Evolutionary conservation across 2,329 filamentous ascomycete genomes (phyloP).

Genomic region (Penicillium sp.): DNA sequence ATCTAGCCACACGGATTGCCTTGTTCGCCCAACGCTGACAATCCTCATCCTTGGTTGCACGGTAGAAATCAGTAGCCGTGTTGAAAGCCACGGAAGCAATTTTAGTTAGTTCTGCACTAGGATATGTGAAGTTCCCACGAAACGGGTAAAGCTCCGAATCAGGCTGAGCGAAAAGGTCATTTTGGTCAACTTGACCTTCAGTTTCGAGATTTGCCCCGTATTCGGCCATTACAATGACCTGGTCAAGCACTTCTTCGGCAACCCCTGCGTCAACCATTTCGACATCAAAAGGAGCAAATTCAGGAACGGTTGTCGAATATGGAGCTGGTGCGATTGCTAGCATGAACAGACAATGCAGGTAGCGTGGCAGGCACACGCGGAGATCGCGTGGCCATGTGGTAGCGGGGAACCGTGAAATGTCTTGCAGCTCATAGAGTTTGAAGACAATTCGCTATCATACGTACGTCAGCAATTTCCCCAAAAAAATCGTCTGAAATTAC

Average conservation of each 20-base stretch:
- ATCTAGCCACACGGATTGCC: conserved; percentile 36
- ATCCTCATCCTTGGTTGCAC: conserved; percentile 30
- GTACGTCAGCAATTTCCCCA: neutral
- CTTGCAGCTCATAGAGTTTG: neutral
- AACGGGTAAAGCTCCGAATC: neutral
- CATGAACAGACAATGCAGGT: conserved; percentile 2
- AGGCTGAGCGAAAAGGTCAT: neutral
- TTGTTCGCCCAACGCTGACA: conserved; percentile 39
- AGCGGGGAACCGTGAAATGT: neutral
- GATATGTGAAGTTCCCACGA: conserved; percentile 39
- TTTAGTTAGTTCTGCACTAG: conserved; percentile 57
- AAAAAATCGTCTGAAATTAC: neutral
- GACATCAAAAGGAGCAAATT: neutral
- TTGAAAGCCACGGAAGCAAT: conserved; percentile 58
- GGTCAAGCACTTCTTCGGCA: conserved; percentile 38
- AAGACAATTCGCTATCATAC: neutral
- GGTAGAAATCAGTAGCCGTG: conserved; percentile 54
- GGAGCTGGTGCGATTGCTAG: neutral
- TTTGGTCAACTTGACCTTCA: neutral
- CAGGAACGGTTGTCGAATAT: neutral
- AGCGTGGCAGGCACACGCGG: neutral
- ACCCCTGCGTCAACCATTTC: conserved; percentile 18
- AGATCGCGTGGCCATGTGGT: neutral
- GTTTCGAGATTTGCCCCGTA: neutral
- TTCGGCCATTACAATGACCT: conserved; percentile 30